Conservation (phyloP, 176 grass and related monocot species). For the Eremochloa ophiuroides region DNA sequence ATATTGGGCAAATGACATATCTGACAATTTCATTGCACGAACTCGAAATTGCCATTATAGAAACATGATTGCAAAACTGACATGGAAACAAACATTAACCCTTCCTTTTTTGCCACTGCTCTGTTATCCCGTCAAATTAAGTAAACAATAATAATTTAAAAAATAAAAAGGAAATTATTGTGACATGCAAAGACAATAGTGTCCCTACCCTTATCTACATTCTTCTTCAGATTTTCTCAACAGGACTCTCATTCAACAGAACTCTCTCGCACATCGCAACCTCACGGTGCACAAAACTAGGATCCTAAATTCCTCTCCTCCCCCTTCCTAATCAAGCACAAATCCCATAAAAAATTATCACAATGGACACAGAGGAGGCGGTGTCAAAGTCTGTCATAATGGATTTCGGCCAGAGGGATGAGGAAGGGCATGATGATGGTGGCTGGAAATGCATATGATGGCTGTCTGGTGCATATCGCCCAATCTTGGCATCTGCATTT, state of each 20-base stretch:
- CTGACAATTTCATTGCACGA: neutral
- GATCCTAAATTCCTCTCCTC: neutral
- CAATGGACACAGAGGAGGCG: neutral
- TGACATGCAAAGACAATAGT: neutral
- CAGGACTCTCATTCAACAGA: neutral
- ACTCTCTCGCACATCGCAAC: neutral
- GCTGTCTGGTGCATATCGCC: neutral
- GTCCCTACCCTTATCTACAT: neutral
- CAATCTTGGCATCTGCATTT: neutral
- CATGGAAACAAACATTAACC: neutral
- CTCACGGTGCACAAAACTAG: neutral
- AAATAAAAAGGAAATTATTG: neutral
- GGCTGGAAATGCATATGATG: neutral
- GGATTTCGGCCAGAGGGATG: neutral
- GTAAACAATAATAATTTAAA: neutral
- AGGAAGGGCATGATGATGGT: neutral
- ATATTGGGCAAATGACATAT: neutral
- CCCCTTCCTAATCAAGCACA: neutral
- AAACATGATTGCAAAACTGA: neutral
- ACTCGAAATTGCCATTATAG: neutral
- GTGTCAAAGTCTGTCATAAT: neutral
- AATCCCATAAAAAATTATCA: neutral
- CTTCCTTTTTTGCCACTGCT: neutral
- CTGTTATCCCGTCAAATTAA: neutral
- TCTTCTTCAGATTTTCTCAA: neutral